Evolutionary conservation across 495 filamentous ascomycete species (phyloP).

Genomic region (Podospora fimiseda): DNA sequence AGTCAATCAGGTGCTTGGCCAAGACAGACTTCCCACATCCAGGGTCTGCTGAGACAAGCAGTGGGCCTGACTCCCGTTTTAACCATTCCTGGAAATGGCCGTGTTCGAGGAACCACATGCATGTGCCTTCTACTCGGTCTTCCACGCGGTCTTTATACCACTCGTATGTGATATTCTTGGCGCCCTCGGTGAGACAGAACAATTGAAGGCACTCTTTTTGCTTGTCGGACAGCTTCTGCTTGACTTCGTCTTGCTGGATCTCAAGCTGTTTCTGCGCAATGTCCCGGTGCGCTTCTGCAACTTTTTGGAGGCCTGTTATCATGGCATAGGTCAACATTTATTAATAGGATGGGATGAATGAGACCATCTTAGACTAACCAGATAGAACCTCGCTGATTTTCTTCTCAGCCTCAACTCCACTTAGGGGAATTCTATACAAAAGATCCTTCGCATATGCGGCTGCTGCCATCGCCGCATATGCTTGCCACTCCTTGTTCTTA

Average conservation of each 20-base stretch:
- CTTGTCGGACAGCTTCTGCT: not conserved
- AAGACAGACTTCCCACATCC: conserved; percentile 53
- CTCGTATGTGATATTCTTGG: conserved; percentile 28
- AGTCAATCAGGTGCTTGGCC: conserved; percentile 39
- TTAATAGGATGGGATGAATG: too few species aligned
- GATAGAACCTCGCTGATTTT: not conserved
- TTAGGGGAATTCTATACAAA: not conserved
- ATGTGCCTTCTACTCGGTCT: conserved; percentile 31
- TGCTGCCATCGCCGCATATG: conserved; percentile 33
- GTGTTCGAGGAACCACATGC: conserved; percentile 36
- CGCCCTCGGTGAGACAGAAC: too few species aligned
- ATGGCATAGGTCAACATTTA: too few species aligned
- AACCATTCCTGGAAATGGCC: conserved; percentile 31
- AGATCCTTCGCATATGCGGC: conserved; percentile 20
- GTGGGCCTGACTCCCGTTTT: conserved; percentile 7
- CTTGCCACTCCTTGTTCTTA: conserved; percentile 38
- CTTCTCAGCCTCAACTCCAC: not conserved
- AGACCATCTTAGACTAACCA: not conserved
- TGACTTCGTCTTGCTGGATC: too few species aligned
- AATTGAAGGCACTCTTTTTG: not conserved
- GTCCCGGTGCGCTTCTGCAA: too few species aligned
- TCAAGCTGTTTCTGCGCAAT: too few species aligned
- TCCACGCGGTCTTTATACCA: conserved; percentile 36
- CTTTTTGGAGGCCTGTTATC: too few species aligned
- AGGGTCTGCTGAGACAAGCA: conserved; percentile 47